Percentiles rank a stretch among this genome's conserved stretches.
Evolutionary conservation across 352 stramenopile species (phyloP).

Genomic region (Achlya hypogyna): DNA sequence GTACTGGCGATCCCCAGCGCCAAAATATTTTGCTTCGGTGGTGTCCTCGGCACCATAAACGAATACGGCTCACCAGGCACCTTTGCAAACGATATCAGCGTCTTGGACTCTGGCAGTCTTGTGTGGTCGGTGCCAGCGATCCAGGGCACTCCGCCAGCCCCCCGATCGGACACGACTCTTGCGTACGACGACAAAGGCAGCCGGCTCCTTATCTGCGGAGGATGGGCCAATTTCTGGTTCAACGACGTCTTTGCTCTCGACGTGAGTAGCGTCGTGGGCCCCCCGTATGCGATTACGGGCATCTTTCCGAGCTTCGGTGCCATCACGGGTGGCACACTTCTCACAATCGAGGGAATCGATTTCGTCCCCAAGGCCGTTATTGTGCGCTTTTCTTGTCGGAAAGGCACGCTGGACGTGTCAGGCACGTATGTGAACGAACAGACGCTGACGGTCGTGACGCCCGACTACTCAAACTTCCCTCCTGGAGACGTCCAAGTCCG

Average conservation of each 20-base stretch:
- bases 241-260: constrained; percentile 88
- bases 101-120: constrained; percentile 90
- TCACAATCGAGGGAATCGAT: constrained; percentile 88
- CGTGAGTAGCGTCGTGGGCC: constrained; percentile 91
- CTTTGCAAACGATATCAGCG: constrained; percentile 85
- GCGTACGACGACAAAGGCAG: constrained; percentile 89
- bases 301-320: constrained; percentile 86
- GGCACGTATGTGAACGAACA: constrained; percentile 85
- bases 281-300: constrained; percentile 90
- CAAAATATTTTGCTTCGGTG: constrained; percentile 96
- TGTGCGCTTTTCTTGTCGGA: constrained; percentile 87
- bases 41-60: constrained; percentile 84
- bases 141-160: constrained; percentile 67
- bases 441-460: constrained; percentile 79
- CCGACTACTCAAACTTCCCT: constrained; percentile 85
- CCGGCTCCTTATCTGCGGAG: constrained; percentile 90
- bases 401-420: constrained; percentile 84
- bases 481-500: constrained; percentile 83
- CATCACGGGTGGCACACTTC: constrained; percentile 84
- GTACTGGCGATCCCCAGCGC: constrained; percentile 92
- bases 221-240: constrained; percentile 93
- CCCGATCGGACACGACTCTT: constrained; percentile 89
- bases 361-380: constrained; percentile 76
- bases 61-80: constrained; percentile 78
- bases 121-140: constrained; percentile 79